A percentile compares a stretch with the other conserved stretches of the same genome.
Conservation (phyloP, 345 rosid species). For the Gossypium raimondii region DNA sequence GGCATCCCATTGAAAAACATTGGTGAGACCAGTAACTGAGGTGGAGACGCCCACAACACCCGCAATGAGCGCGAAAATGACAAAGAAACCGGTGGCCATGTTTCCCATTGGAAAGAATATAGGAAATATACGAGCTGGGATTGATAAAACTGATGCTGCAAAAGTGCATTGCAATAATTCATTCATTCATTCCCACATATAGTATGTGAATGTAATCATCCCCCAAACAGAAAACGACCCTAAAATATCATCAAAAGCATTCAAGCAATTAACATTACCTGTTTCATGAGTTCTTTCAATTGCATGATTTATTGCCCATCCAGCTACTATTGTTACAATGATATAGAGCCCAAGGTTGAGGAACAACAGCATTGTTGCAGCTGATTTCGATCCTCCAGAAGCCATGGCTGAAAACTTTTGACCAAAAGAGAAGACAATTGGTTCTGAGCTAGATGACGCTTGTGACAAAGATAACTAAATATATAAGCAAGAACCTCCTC, state of each 20-base stretch:
- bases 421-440: background rate
- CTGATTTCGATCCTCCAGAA: constrained; percentile 56
- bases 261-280: constrained; percentile 30
- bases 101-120: constrained; percentile 80
- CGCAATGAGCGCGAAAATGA: constrained; percentile 63
- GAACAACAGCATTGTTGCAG: constrained; percentile 54
- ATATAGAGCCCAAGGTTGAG: constrained; percentile 69
- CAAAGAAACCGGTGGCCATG: constrained; percentile 75
- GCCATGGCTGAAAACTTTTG: constrained; percentile 37
- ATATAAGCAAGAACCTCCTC: background rate
- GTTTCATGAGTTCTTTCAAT: constrained; percentile 50
- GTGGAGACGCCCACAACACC: constrained; percentile 76
- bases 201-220: background rate
- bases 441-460: background rate
- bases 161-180: background rate
- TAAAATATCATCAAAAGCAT: background rate
- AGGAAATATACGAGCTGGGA: constrained; percentile 78
- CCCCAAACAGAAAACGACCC: background rate
- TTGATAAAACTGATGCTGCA: constrained; percentile 64
- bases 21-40: constrained; percentile 53
- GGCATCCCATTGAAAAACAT: constrained; percentile 40
- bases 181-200: background rate
- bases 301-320: constrained; percentile 78
- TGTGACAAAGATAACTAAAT: background rate
- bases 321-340: constrained; percentile 51